These are phyloP conservation scores for Buddleja alternifolia DNA, from an alignment of 257 asterid species.

Conservation along the genomic window DNA sequence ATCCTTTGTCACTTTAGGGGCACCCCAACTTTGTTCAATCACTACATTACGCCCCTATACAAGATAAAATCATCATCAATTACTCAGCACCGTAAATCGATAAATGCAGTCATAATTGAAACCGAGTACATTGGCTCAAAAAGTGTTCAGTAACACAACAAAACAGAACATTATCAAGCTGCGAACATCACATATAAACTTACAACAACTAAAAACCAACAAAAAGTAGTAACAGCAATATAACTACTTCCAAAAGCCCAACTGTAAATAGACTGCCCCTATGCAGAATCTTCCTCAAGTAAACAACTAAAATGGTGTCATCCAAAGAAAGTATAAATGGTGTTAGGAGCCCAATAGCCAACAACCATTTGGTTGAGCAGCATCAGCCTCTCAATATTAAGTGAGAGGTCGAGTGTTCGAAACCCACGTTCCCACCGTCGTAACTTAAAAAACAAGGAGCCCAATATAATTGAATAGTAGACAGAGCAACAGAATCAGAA, in stretches of 20 bases:
- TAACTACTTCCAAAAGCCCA: neutral
- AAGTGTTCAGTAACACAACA: neutral
- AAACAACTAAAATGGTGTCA: no score
- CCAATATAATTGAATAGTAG: neutral
- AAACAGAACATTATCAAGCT: no score
- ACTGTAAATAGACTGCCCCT: no score
- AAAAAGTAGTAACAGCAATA: neutral
- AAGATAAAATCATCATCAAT: constrained; percentile 18
- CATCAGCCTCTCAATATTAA: no score
- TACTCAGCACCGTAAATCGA: neutral
- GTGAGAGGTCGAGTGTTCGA: no score
- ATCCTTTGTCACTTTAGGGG: constrained; percentile 97
- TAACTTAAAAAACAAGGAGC: no score
- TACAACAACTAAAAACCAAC: neutral
- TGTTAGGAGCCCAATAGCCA: no score
- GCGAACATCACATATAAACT: neutral
- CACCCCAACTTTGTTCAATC: constrained; percentile 99
- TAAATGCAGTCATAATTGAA: neutral
- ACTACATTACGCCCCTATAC: constrained; percentile 90
- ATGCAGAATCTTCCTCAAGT: no score
- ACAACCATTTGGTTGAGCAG: no score
- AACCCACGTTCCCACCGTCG: no score
- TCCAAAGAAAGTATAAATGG: no score
- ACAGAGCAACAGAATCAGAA: neutral
- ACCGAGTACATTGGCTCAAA: neutral